Conservation (phyloP, 768 basidiomycete genomes). For the Mycena epipterygia region DNA sequence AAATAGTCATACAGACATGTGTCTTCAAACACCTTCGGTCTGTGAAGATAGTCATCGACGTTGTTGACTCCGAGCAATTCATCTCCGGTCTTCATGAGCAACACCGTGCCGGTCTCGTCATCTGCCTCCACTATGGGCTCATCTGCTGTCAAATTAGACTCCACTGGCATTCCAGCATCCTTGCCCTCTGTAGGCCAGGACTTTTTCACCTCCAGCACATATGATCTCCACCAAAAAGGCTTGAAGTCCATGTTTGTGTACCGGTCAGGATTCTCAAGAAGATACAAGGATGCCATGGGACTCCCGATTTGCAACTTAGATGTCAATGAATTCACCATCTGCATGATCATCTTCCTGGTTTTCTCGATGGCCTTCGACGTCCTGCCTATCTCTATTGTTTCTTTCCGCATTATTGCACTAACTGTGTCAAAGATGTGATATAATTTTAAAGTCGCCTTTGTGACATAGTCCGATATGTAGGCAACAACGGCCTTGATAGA, state of each 20-base stretch:
- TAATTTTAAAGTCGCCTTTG: constrained; percentile 55
- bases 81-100: not conserved
- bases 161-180: too few relatives aligned
- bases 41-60: not conserved
- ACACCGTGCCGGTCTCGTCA: not conserved
- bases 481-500: constrained; percentile 53
- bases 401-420: constrained; percentile 40
- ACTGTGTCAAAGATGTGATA: constrained; percentile 53
- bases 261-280: constrained; percentile 54
- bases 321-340: constrained; percentile 53
- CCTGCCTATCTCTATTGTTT: constrained; percentile 40
- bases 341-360: constrained; percentile 48
- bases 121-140: not conserved
- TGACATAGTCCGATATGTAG: constrained; percentile 60
- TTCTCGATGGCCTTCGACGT: constrained; percentile 33
- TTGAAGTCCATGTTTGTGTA: constrained; percentile 54
- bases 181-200: constrained; percentile 25
- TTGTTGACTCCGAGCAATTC: not conserved
- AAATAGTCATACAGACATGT: not conserved
- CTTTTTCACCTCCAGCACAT: constrained; percentile 40
- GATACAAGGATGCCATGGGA: constrained; percentile 52
- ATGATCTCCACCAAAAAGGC: constrained; percentile 49
- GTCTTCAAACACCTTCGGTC: not conserved
- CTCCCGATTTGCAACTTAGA: too few relatives aligned
- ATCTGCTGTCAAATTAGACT: too few relatives aligned